Base-by-base conservation (phyloP, 306 rosid species). In the Quercus engelmannii region DNA sequence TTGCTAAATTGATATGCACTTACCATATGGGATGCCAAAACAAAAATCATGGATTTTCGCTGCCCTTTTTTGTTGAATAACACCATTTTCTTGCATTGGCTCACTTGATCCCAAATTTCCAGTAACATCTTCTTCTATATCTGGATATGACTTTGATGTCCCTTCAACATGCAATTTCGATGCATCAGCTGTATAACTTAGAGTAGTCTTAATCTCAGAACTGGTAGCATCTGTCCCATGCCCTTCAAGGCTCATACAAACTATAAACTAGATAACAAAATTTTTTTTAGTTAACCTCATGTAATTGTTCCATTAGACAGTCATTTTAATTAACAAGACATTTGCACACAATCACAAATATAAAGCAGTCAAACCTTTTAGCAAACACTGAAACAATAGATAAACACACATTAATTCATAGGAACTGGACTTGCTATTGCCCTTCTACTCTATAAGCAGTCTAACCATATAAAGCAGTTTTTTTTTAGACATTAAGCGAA, bases 11-110 rank as follows among this genome's bases (percentile, higher is more conserved):
- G 23, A 52, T 75, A 62, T 74, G 79, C 74, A 84, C 90, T 85
- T 71, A 90, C 99, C 99, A 76, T 90, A 94, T 55, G 99, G 99
- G 83, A 94, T 92, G 74, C 97, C 99, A 18, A 94, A 94, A 86
- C 99, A 94, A 81, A 94, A 94, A 83, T 94, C 99, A 85, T 94
- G 99, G 76, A 94, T 86, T 86, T 90, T 92, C 3, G 98, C 97
- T 19, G 89, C 76, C 51, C 78, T 76, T 83, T 85, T 84, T 43
- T 58, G 89, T 67, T 86, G 86, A 78, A 31, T 43, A 28, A 57
- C 86, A 75, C 17, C 81, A 19, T 63, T 26, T 80, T 78, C 90
- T 28, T 21, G 85, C 3, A 20, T 64, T 74, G 76, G 38, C 85
- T 89, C 83, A 76, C 18, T 82, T 17, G 41, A 67, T 56, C 78